Conservation (phyloP, 257 asterid species). For the Solanum etuberosum region DNA sequence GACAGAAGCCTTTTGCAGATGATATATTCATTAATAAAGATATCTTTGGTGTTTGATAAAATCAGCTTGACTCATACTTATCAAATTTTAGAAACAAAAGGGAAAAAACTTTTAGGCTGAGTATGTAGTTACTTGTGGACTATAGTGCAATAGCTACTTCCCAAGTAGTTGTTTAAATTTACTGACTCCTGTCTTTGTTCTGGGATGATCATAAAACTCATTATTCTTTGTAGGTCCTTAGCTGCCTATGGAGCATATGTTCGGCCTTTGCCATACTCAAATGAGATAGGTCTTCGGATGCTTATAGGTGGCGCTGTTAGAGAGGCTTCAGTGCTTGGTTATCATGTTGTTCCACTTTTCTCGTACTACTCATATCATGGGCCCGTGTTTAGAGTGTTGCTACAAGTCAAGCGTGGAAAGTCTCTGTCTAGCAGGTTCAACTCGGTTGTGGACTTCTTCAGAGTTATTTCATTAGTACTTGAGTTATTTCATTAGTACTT, state of each 20-base stretch:
- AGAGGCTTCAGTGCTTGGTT: slow-evolving; percentile 82
- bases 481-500: background rate
- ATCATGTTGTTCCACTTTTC: slow-evolving; percentile 78
- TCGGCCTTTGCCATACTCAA: slow-evolving; percentile 69
- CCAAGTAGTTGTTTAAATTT: background rate
- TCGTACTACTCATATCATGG: slow-evolving; percentile 94
- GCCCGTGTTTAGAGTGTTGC: slow-evolving; percentile 80
- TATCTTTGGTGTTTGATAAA: background rate
- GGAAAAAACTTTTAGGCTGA: background rate
- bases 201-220: background rate
- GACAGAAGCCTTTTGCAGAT: background rate
- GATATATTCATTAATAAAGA: background rate
- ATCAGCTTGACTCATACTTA: background rate
- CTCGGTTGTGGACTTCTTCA: background rate
- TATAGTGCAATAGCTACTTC: background rate
- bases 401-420: slow-evolving; percentile 76
- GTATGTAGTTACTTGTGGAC: background rate
- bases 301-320: slow-evolving; percentile 88
- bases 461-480: background rate
- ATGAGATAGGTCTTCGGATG: slow-evolving; percentile 88
- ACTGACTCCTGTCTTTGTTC: background rate
- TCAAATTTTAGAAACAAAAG: background rate
- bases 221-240: slow-evolving; percentile 37
- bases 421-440: slow-evolving; percentile 45
- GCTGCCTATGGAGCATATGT: slow-evolving; percentile 95